A percentile compares a stretch with the other conserved stretches of the same genome.
Conservation (phyloP, 768 basidiomycete species). For the Tulasnella sp. region DNA sequence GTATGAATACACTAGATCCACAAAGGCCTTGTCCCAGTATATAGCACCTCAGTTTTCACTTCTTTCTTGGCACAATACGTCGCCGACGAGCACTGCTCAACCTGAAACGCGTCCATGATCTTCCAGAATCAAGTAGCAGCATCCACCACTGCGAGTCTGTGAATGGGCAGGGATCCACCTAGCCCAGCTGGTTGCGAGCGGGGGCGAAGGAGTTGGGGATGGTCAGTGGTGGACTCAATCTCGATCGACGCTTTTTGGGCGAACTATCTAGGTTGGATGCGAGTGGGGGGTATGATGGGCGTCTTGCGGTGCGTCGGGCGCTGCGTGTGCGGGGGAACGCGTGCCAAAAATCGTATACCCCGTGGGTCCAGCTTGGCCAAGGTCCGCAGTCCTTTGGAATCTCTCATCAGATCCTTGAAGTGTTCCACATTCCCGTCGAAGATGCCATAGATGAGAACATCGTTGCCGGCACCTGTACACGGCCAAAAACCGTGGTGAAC, state of each 20-base stretch:
- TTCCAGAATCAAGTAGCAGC: too few relatives aligned
- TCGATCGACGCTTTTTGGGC: neutral
- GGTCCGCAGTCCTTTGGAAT: constrained; percentile 61
- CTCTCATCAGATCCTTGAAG: constrained; percentile 51
- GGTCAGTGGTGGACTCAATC: constrained; percentile 1
- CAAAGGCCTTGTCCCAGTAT: too few relatives aligned
- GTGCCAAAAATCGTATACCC: constrained; percentile 43
- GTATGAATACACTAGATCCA: too few relatives aligned
- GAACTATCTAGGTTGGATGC: neutral
- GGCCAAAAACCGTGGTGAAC: too few relatives aligned
- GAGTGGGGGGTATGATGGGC: neutral
- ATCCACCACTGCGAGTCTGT: too few relatives aligned
- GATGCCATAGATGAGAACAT: constrained; percentile 50
- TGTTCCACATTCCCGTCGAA: constrained; percentile 55
- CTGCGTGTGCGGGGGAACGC: neutral
- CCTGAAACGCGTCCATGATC: too few relatives aligned
- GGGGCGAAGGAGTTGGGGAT: neutral
- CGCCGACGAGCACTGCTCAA: too few relatives aligned
- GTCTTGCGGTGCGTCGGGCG: neutral
- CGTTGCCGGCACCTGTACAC: constrained; percentile 44
- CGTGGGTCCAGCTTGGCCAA: constrained; percentile 35
- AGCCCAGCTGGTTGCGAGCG: neutral
- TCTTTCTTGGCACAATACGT: too few relatives aligned
- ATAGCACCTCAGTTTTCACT: too few relatives aligned
- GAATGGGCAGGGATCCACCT: too few relatives aligned